Conservation (phyloP, 2,329 filamentous ascomycete genomes). For the Aspergillus costaricaensis region DNA sequence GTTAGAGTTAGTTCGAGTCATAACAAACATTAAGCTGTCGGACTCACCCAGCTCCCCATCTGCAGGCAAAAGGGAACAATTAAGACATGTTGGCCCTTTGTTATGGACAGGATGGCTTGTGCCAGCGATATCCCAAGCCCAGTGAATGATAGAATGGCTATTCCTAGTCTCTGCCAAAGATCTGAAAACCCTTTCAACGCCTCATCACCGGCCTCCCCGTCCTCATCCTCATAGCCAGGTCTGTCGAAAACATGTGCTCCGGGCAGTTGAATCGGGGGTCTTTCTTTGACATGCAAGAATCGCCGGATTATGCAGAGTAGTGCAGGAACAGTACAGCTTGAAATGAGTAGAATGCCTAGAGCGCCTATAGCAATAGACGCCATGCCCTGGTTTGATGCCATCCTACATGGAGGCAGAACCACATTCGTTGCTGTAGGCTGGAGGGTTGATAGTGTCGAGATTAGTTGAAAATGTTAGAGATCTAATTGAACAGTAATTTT, state of each 20-base stretch:
- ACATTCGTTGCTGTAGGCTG: not conserved
- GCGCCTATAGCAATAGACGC: slow-evolving; percentile 24
- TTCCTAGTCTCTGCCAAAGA: slow-evolving; percentile 56
- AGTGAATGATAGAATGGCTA: slow-evolving; percentile 56
- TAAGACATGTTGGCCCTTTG: slow-evolving; percentile 29
- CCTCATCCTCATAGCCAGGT: slow-evolving; percentile 65
- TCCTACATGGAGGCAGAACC: slow-evolving; percentile 13
- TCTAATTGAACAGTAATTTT: not conserved
- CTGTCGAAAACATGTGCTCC: slow-evolving; percentile 19
- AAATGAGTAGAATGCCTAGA: slow-evolving; percentile 28
- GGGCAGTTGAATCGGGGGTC: slow-evolving; percentile 21
- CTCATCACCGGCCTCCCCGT: slow-evolving; percentile 68
- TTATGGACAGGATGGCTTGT: slow-evolving; percentile 56
- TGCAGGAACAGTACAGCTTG: slow-evolving; percentile 30
- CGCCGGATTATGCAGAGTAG: slow-evolving; percentile 24
- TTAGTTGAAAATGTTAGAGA: not conserved
- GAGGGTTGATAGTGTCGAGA: not conserved
- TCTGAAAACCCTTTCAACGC: slow-evolving; percentile 65
- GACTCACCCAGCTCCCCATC: slow-evolving; percentile 64
- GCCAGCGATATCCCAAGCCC: slow-evolving; percentile 61
- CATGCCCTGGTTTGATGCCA: slow-evolving; percentile 25
- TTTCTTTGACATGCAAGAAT: slow-evolving; percentile 13
- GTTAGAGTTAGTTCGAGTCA: not conserved
- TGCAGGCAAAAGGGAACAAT: slow-evolving; percentile 62
- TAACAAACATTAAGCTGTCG: not conserved